Conservation (phyloP, 169 alveolate species). For the Theileria equi region DNA sequence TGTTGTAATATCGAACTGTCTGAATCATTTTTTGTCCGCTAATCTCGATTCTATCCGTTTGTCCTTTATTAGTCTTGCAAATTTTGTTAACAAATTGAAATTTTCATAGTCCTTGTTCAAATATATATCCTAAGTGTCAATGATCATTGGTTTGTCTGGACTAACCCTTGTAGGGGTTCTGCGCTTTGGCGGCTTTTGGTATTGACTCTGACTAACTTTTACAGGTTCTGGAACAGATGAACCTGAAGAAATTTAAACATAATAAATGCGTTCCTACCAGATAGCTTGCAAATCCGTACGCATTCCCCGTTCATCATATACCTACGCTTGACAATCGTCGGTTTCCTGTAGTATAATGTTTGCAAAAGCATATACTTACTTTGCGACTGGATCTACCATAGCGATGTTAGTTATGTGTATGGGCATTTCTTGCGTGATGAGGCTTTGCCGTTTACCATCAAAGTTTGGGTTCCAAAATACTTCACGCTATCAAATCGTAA, state of each 20-base stretch:
- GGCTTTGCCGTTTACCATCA: conserved; percentile 63
- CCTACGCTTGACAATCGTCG: conserved; percentile 83
- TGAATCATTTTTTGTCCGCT: conserved; percentile 24
- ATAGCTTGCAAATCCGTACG: conserved; percentile 83
- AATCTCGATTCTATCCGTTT: conserved; percentile 16
- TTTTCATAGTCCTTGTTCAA: conserved; percentile 67
- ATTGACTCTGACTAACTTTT: conserved; percentile 44
- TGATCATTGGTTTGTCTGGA: not conserved
- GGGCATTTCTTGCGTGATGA: conserved; percentile 84
- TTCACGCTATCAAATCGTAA: conserved; percentile 46
- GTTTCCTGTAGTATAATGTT: conserved; percentile 65
- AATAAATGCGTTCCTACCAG: conserved; percentile 60
- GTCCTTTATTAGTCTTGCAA: conserved; percentile 44
- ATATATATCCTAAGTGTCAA: conserved; percentile 59
- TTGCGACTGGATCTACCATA: conserved; percentile 84
- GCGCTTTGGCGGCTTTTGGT: conserved; percentile 63
- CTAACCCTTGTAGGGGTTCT: conserved; percentile 63
- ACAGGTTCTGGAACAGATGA: conserved; percentile 77
- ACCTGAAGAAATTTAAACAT: conserved; percentile 12
- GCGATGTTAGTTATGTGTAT: conserved; percentile 87
- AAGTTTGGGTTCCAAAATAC: conserved; percentile 80
- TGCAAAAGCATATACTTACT: conserved; percentile 35
- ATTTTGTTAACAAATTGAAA: conserved; percentile 28
- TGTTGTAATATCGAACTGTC: too few species aligned
- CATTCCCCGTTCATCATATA: conserved; percentile 84